A percentile compares a stretch with the other conserved stretches of the same genome.
Conservation (phyloP, 1,284 basidiomycete species). For the Microstroma glucosiphilum region DNA sequence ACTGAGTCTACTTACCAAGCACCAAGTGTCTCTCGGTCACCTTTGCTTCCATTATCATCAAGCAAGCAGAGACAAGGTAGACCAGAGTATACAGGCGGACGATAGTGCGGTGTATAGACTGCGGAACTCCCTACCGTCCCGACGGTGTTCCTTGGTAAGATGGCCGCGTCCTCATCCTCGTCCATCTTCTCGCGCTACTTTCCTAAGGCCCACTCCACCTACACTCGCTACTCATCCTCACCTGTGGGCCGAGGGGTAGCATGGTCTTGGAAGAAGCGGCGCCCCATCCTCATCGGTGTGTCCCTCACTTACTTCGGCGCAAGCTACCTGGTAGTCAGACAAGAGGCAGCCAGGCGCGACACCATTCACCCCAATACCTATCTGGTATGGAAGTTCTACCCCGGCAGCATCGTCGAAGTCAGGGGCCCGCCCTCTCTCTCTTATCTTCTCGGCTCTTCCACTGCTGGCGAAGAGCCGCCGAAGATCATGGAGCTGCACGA, state of each 20-base stretch:
- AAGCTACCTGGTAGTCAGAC: constrained; percentile 14
- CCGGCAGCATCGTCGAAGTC: constrained; percentile 46
- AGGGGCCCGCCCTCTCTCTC: constrained; percentile 23
- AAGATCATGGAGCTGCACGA: constrained; percentile 52
- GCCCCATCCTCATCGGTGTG: constrained; percentile 24
- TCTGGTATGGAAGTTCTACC: constrained; percentile 48
- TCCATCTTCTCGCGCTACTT: constrained; percentile 9
- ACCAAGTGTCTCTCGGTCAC: too few relatives aligned
- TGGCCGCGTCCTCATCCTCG: too few relatives aligned
- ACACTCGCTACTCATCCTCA: constrained; percentile 13
- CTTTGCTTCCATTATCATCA: too few relatives aligned
- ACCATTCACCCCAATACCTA: constrained; percentile 39
- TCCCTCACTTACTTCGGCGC: constrained; percentile 26
- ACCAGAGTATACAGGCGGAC: too few relatives aligned
- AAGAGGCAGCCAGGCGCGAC: constrained; percentile 13
- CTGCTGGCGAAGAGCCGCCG: constrained; percentile 29
- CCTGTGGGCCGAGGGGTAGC: constrained; percentile 22
- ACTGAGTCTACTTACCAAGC: too few relatives aligned
- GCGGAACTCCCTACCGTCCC: too few relatives aligned
- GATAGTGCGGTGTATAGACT: too few relatives aligned
- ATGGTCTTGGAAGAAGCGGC: constrained; percentile 26
- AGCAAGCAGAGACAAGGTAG: too few relatives aligned
- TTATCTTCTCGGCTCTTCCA: constrained; percentile 24
- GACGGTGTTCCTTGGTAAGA: too few relatives aligned
- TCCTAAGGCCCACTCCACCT: not conserved